Conservation (phyloP, 352 stramenopile species). For the Phytophthora pinifolia region DNA sequence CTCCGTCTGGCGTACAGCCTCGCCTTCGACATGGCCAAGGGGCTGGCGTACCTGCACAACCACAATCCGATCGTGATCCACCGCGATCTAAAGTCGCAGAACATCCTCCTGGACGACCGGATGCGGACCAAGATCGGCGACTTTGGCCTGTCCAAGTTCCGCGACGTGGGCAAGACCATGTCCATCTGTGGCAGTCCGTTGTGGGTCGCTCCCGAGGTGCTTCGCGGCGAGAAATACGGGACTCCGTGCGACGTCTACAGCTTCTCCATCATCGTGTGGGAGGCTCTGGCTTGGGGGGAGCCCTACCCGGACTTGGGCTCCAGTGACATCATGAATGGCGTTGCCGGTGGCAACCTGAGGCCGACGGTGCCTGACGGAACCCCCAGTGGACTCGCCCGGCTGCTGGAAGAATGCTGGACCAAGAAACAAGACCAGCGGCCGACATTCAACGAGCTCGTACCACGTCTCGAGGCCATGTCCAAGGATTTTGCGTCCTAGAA, state of each 20-base stretch:
- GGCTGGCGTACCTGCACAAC: slow-evolving; percentile 97
- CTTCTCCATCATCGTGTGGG: slow-evolving; percentile 91
- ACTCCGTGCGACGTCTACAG: slow-evolving; percentile 84
- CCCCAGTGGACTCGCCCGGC: slow-evolving; percentile 42
- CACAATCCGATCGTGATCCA: slow-evolving; percentile 98
- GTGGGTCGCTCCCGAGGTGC: slow-evolving; percentile 81
- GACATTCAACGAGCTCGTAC: slow-evolving; percentile 83
- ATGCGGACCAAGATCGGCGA: slow-evolving; percentile 87
- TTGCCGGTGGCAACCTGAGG: slow-evolving; percentile 70
- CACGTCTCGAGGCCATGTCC: slow-evolving; percentile 74
- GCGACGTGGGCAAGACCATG: slow-evolving; percentile 87
- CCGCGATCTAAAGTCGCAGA: slow-evolving; percentile 85
- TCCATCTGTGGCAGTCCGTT: slow-evolving; percentile 82
- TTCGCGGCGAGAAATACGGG: slow-evolving; percentile 81
- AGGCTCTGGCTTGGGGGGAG: slow-evolving; percentile 76
- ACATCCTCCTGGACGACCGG: slow-evolving; percentile 80
- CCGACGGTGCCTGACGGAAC: slow-evolving; percentile 75
- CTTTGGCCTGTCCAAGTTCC: slow-evolving; percentile 85
- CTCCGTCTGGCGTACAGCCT: slow-evolving; percentile 76
- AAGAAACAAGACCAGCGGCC: slow-evolving; percentile 82
- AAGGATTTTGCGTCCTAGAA: slow-evolving; percentile 61
- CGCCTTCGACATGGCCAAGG: slow-evolving; percentile 90
- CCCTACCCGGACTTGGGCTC: slow-evolving; percentile 79
- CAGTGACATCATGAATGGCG: slow-evolving; percentile 87
- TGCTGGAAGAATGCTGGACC: slow-evolving; percentile 84